These are phyloP conservation scores for Skeletonema marinoi DNA, from an alignment of 108 stramenopile species.

Conservation along the genomic window DNA sequence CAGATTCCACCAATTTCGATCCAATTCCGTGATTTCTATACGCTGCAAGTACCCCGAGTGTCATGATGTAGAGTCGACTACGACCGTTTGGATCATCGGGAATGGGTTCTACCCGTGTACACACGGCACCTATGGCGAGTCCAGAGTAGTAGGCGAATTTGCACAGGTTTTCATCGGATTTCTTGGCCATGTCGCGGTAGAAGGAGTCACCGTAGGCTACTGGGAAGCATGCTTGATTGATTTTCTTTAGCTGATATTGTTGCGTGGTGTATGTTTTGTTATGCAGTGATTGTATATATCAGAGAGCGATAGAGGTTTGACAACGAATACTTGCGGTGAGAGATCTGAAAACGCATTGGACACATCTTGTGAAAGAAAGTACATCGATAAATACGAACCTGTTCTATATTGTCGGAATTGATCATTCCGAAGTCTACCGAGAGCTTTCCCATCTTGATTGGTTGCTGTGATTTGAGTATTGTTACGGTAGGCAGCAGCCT, in stretches of 20 bases:
- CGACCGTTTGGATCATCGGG: constrained; percentile 35
- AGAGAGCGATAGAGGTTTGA: not conserved
- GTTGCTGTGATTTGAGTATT: not conserved
- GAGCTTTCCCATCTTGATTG: constrained; percentile 19
- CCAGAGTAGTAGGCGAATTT: constrained; percentile 91
- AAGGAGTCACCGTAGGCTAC: constrained; percentile 90
- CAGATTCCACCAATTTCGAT: constrained; percentile 80
- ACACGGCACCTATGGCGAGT: constrained; percentile 87
- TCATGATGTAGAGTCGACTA: constrained; percentile 94
- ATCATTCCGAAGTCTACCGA: constrained; percentile 74
- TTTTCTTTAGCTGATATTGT: constrained; percentile 80
- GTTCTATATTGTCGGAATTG: constrained; percentile 78
- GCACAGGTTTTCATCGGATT: constrained; percentile 60
- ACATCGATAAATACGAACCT: constrained; percentile 43
- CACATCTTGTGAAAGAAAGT: constrained; percentile 4
- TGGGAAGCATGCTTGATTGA: constrained; percentile 87
- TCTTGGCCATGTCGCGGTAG: constrained; percentile 80
- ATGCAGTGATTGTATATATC: not conserved
- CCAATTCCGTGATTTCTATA: constrained; percentile 92
- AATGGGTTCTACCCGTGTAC: constrained; percentile 70
- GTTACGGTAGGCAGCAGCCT: not conserved
- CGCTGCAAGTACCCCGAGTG: constrained; percentile 92
- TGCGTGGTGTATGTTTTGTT: constrained; percentile 43
- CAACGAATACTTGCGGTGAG: not conserved
- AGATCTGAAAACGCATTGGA: not conserved